Evolutionary conservation across 2,329 filamentous ascomycete species (phyloP).

Genomic region (Neofusicoccum sp.): DNA sequence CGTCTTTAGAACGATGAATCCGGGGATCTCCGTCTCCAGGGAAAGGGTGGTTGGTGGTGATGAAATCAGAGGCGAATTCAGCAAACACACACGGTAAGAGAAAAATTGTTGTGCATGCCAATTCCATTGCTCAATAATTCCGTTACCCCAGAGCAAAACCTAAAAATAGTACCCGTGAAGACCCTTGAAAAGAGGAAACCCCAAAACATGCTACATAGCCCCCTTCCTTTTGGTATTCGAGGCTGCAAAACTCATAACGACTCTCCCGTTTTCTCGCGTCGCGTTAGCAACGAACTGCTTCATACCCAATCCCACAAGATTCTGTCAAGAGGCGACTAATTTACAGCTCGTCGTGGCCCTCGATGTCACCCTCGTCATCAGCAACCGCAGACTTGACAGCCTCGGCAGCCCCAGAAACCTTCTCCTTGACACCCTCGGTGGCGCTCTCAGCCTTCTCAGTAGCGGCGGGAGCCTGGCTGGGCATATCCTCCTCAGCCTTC

Average conservation of each 20-base stretch:
- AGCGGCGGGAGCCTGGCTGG: constrained; percentile 46
- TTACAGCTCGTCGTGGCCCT: constrained; percentile 73
- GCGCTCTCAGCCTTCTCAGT: constrained; percentile 38
- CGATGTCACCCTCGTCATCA: constrained; percentile 32
- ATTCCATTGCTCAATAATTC: background rate
- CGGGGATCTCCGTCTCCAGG: too few relatives aligned
- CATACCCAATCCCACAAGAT: background rate
- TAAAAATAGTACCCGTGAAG: background rate
- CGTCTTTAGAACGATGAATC: too few relatives aligned
- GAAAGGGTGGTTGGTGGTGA: too few relatives aligned
- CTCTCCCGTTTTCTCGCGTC: background rate
- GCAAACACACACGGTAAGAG: background rate
- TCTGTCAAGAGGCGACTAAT: background rate
- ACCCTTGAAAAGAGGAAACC: background rate
- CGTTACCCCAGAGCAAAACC: background rate
- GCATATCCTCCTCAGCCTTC: constrained; percentile 46
- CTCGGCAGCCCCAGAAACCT: constrained; percentile 26
- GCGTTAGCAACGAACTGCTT: background rate
- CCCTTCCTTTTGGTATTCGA: constrained; percentile 4
- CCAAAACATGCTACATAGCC: background rate
- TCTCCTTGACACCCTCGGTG: constrained; percentile 30
- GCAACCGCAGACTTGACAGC: constrained; percentile 36
- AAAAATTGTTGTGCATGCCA: background rate
- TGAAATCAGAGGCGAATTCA: background rate
- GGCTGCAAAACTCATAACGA: background rate